phyloP scores from a whole-genome alignment of 805 yeast genomes.

The Kodamaea hsintzibuensis region DNA sequence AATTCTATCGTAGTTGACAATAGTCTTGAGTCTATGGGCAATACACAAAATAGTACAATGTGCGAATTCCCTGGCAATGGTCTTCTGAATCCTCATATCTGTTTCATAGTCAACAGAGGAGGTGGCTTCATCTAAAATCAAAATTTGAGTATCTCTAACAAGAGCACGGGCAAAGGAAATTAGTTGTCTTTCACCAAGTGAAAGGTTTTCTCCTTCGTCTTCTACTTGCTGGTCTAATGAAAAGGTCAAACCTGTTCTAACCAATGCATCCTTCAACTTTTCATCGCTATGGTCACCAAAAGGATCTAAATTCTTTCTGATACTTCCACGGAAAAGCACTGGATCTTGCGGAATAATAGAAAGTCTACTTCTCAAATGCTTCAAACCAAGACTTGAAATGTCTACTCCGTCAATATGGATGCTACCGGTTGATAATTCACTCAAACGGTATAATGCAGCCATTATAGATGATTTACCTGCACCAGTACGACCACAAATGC shows the following conservation, averaged over 20 bases:
- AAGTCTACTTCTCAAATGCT: constrained; percentile 54
- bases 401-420: constrained; percentile 59
- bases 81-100: constrained; percentile 69
- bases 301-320: constrained; percentile 63
- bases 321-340: constrained; percentile 58
- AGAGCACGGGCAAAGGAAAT: constrained; percentile 82
- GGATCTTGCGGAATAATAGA: constrained; percentile 76
- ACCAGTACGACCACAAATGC: constrained; percentile 88
- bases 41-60: constrained; percentile 80
- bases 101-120: constrained; percentile 83
- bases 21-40: constrained; percentile 81
- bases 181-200: constrained; percentile 76
- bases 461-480: constrained; percentile 76
- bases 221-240: constrained; percentile 43
- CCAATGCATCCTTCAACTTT: constrained; percentile 56
- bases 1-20: constrained; percentile 71
- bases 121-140: constrained; percentile 84
- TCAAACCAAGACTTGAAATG: constrained; percentile 52
- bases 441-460: constrained; percentile 59
- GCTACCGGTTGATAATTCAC: constrained; percentile 49
- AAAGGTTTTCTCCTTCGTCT: constrained; percentile 71
- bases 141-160: constrained; percentile 68
- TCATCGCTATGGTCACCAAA: constrained; percentile 51
- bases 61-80: constrained; percentile 67
- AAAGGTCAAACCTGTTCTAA: constrained; percentile 53